Evolutionary conservation across 2,329 filamentous ascomycete genomes (phyloP).

Genomic region (Botrytis fabae): DNA sequence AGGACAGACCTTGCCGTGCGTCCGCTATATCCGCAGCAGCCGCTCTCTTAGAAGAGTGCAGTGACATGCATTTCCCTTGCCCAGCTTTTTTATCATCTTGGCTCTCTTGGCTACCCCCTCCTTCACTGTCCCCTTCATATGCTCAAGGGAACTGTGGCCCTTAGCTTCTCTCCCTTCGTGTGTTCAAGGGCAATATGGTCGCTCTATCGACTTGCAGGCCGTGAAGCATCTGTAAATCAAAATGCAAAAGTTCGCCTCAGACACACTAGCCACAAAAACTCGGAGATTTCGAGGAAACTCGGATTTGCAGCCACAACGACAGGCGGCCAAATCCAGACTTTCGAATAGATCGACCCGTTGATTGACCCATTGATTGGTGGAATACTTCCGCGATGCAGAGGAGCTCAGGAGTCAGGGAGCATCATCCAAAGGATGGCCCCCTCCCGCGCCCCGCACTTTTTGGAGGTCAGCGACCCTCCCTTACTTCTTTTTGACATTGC

Average conservation of each 20-base stretch:
- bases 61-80: slow-evolving; percentile 8
- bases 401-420: slow-evolving; percentile 1
- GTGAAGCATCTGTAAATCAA: not conserved
- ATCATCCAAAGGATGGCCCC: slow-evolving; percentile 13
- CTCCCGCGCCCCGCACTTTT: slow-evolving; percentile 8
- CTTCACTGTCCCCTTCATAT: not conserved
- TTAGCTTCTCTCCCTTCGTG: not conserved
- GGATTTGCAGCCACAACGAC: slow-evolving; percentile 5
- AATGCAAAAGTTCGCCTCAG: not conserved
- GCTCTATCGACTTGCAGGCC: not conserved
- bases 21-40: slow-evolving; percentile 2
- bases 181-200: not conserved
- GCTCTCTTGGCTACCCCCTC: not conserved
- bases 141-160: not conserved
- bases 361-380: slow-evolving; percentile 2
- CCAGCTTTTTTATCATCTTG: slow-evolving; percentile 1
- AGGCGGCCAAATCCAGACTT: not conserved
- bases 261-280: slow-evolving; percentile 13
- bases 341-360: not conserved
- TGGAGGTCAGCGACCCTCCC: slow-evolving; percentile 1
- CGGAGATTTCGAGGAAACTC: slow-evolving; percentile 1
- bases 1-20: not conserved
- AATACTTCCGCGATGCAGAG: slow-evolving; percentile 3
- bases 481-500: slow-evolving; percentile 17
- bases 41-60: not conserved